Percentiles rank a stretch among this genome's conserved stretches.
Evolutionary conservation across 208 protist genomes (phyloP).

Genomic region (Trypanosoma cruzi): DNA sequence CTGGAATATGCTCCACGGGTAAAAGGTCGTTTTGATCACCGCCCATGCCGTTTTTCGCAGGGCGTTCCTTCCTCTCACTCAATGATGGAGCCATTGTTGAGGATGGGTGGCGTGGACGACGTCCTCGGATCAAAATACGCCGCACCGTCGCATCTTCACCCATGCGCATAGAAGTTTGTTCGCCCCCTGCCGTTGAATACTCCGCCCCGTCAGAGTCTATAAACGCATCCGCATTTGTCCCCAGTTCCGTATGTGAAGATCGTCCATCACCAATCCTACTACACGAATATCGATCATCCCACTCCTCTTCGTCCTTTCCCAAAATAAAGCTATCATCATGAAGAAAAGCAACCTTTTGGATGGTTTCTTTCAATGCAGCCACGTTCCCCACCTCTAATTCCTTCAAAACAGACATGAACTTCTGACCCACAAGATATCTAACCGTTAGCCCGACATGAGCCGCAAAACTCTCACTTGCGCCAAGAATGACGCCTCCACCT

Average conservation of each 20-base stretch:
- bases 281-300: not conserved
- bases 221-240: not conserved
- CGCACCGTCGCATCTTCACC: not conserved
- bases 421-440: constrained; percentile 33
- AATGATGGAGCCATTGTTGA: not conserved
- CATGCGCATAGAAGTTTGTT: not conserved
- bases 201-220: not conserved
- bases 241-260: not conserved
- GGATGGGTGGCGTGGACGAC: not conserved
- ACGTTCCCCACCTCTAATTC: constrained; percentile 50
- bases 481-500: constrained; percentile 37
- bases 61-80: not conserved
- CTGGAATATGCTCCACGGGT: not conserved
- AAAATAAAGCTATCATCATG: not conserved
- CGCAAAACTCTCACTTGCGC: constrained; percentile 52
- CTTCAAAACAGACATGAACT: constrained; percentile 36
- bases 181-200: constrained; percentile 8
- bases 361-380: constrained; percentile 9
- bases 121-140: constrained; percentile 23
- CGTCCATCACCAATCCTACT: not conserved
- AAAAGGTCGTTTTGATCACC: constrained; percentile 3
- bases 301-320: not conserved
- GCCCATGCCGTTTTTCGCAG: constrained; percentile 5
- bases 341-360: not conserved
- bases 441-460: constrained; percentile 42